Evolutionary conservation across 2,329 filamentous ascomycete species (phyloP).

Genomic region (Akanthomyces lecanii): DNA sequence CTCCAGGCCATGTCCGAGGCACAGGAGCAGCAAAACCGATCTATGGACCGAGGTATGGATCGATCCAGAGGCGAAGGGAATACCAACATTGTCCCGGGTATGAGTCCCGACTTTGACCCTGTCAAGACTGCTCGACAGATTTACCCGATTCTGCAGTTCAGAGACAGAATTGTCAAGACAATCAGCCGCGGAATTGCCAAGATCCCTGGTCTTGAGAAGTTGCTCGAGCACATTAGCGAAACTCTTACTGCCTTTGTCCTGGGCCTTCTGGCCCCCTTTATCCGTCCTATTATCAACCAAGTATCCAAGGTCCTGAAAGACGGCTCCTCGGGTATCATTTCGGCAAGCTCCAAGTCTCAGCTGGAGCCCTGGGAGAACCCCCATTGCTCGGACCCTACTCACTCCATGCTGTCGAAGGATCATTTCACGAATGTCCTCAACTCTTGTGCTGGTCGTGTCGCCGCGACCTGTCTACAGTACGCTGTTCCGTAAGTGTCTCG

Average conservation of each 20-base stretch:
- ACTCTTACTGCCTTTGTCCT: conserved; percentile 88
- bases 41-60: conserved; percentile 26
- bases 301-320: conserved; percentile 81
- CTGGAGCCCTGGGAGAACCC: conserved; percentile 77
- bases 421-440: conserved; percentile 79
- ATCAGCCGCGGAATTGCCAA: conserved; percentile 85
- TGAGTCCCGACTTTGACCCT: conserved; percentile 72
- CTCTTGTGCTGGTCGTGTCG: conserved; percentile 69
- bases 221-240: conserved; percentile 94
- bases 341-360: conserved; percentile 67
- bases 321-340: conserved; percentile 70
- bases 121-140: conserved; percentile 75
- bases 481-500: conserved; percentile 62
- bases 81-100: conserved; percentile 63
- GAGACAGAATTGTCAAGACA: conserved; percentile 86
- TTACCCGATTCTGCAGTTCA: conserved; percentile 90
- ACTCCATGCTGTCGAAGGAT: conserved; percentile 74
- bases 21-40: conserved; percentile 56
- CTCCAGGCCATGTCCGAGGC: conserved; percentile 58
- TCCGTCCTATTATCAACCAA: conserved; percentile 84
- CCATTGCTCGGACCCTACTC: conserved; percentile 70
- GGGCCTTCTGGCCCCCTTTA: conserved; percentile 83
- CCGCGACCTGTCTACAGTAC: conserved; percentile 76
- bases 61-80: conserved; percentile 40
- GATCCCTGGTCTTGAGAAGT: conserved; percentile 80